These are phyloP conservation scores for Hypoxylon sp. DNA, from an alignment of 2,329 filamentous ascomycete genomes.

Conservation along the genomic window DNA sequence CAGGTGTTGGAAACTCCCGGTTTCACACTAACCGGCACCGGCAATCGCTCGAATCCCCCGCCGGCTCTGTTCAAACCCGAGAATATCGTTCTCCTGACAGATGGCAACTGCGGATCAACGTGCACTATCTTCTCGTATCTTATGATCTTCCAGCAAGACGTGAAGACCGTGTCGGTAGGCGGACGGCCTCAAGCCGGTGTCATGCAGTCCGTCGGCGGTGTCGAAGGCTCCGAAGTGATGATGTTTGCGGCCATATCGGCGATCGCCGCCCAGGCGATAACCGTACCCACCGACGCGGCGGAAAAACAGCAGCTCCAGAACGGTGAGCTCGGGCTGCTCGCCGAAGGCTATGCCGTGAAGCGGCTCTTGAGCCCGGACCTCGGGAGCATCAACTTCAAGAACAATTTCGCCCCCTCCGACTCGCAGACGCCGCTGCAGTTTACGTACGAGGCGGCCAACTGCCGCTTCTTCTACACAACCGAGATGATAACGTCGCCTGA, in stretches of 20 bases:
- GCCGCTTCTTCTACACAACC: slow-evolving; percentile 61
- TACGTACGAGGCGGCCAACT: slow-evolving; percentile 58
- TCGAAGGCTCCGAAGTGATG: slow-evolving; percentile 59
- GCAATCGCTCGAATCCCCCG: slow-evolving; percentile 56
- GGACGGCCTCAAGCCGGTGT: slow-evolving; percentile 58
- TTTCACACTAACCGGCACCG: slow-evolving; percentile 59
- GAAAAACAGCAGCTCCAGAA: slow-evolving; percentile 33
- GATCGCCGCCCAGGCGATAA: slow-evolving; percentile 47
- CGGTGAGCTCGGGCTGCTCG: slow-evolving; percentile 50
- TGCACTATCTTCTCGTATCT: slow-evolving; percentile 68
- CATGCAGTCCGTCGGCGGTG: slow-evolving; percentile 64
- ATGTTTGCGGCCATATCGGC: slow-evolving; percentile 48
- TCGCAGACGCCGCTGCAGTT: slow-evolving; percentile 59
- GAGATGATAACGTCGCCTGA: slow-evolving; percentile 57
- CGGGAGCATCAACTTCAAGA: slow-evolving; percentile 54
- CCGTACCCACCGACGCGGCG: slow-evolving; percentile 39
- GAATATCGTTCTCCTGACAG: slow-evolving; percentile 66
- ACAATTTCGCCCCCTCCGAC: slow-evolving; percentile 51
- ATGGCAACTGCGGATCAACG: slow-evolving; percentile 67
- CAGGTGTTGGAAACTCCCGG: slow-evolving; percentile 12
- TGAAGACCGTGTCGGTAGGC: slow-evolving; percentile 63
- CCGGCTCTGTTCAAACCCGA: slow-evolving; percentile 63
- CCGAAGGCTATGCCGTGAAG: slow-evolving; percentile 52
- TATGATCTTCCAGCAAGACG: slow-evolving; percentile 62
- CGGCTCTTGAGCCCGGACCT: slow-evolving; percentile 44